Percentiles rank a stretch among this genome's conserved stretches.
These are phyloP conservation scores for Petrea volubilis DNA, from an alignment of 257 asterid genomes.

Conservation along the genomic window DNA sequence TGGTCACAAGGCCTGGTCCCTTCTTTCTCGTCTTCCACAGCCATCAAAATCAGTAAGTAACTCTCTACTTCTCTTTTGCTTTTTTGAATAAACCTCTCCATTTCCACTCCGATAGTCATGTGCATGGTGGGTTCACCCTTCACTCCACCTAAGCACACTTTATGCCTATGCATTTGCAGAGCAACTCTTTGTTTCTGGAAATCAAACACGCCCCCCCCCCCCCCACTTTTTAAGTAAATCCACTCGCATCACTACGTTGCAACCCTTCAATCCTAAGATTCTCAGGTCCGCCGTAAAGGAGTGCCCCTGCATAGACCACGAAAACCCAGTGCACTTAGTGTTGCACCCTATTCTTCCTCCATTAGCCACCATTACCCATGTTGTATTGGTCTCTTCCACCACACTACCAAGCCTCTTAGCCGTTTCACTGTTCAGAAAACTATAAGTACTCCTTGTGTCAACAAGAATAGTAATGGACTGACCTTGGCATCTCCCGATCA, in stretches of 20 bases:
- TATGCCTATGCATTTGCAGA: neutral
- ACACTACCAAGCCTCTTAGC: neutral
- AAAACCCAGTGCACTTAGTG: neutral
- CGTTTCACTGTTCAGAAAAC: neutral
- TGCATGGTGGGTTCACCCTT: too few relatives aligned
- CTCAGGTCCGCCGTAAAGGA: neutral
- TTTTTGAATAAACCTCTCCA: too few relatives aligned
- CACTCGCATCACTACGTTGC: neutral
- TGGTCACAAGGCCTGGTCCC: too few relatives aligned
- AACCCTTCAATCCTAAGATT: neutral
- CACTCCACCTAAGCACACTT: too few relatives aligned
- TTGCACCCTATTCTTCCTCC: neutral
- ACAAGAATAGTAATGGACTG: neutral
- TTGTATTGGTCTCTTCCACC: neutral
- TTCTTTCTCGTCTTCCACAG: too few relatives aligned
- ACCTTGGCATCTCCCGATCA: neutral
- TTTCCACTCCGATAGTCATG: too few relatives aligned
- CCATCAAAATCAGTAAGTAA: too few relatives aligned
- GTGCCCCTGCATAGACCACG: neutral
- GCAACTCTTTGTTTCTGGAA: too few relatives aligned
- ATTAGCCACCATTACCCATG: neutral
- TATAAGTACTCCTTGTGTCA: neutral
- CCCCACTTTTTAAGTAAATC: neutral
- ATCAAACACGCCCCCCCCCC: too few relatives aligned
- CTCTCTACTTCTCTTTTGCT: too few relatives aligned